Evolutionary conservation across 2,329 filamentous ascomycete species (phyloP).

Genomic region (Clathrospora elynae): DNA sequence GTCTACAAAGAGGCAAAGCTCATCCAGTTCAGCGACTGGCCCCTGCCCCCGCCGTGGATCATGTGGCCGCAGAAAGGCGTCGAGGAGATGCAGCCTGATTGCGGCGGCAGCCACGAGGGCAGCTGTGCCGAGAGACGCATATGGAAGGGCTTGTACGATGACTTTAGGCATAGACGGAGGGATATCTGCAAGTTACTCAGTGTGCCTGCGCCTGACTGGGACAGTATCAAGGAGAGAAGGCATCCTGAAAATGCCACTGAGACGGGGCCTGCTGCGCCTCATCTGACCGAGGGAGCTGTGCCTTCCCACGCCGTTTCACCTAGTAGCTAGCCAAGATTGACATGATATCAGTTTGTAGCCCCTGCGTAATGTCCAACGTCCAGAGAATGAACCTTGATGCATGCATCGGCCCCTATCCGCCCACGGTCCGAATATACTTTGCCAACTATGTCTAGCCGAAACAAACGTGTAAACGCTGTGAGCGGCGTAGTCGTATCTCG

Average conservation of each 20-base stretch:
- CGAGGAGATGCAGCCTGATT: slow-evolving; percentile 54
- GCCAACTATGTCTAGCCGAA: slow-evolving; percentile 10
- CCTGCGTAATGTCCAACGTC: slow-evolving; percentile 13
- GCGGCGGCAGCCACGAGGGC: slow-evolving; percentile 39
- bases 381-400: slow-evolving; percentile 1
- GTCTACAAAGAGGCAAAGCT: slow-evolving; percentile 66
- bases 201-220: slow-evolving; percentile 49
- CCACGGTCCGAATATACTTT: slow-evolving; percentile 12
- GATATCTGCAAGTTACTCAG: slow-evolving; percentile 49
- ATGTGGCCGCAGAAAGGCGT: slow-evolving; percentile 52
- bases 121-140: slow-evolving; percentile 49
- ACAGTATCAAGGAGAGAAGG: slow-evolving; percentile 30
- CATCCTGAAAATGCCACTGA: slow-evolving; percentile 28
- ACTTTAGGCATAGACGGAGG: slow-evolving; percentile 51
- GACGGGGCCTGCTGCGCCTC: slow-evolving; percentile 31
- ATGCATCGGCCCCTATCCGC: slow-evolving; percentile 1
- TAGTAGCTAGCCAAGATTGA: slow-evolving; percentile 4
- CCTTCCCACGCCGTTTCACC: background rate
- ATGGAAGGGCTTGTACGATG: slow-evolving; percentile 54
- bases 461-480: slow-evolving; percentile 8
- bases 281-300: slow-evolving; percentile 11
- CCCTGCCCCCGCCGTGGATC: slow-evolving; percentile 69
- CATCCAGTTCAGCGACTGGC: slow-evolving; percentile 75
- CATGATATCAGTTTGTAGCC: no score
- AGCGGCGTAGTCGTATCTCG: background rate